Evolutionary conservation across 2,329 filamentous ascomycete genomes (phyloP).

Genomic region (Aspergillus sp.): DNA sequence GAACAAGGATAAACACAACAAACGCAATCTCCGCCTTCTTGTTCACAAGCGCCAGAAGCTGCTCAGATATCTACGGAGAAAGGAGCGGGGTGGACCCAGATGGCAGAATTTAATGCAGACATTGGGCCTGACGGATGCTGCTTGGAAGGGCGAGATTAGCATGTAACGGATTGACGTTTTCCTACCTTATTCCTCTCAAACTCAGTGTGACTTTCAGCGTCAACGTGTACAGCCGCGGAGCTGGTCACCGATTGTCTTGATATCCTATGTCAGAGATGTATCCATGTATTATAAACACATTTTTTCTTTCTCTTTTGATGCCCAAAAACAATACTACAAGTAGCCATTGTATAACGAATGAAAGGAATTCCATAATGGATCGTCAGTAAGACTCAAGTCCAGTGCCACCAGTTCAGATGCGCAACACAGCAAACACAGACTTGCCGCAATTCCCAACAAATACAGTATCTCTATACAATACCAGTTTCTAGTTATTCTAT

Average conservation of each 20-base stretch:
- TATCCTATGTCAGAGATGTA: neutral
- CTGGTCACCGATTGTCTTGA: neutral
- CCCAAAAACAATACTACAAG: neutral
- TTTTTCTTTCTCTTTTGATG: neutral
- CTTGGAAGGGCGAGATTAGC: constrained; percentile 84
- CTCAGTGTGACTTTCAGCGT: neutral
- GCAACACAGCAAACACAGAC: neutral
- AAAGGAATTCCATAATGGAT: neutral
- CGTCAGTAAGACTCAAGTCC: neutral
- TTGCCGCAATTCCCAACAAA: neutral
- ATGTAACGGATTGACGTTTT: constrained; percentile 43
- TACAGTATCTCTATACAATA: neutral
- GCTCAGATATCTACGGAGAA: constrained; percentile 75
- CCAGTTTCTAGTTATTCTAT: neutral
- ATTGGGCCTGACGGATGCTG: constrained; percentile 77
- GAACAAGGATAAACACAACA: constrained; percentile 89
- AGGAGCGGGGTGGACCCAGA: constrained; percentile 83
- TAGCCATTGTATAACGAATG: neutral
- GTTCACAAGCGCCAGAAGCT: constrained; percentile 87
- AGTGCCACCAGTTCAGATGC: no score
- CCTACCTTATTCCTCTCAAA: neutral
- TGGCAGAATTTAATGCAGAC: constrained; percentile 82
- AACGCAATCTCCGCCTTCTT: constrained; percentile 76
- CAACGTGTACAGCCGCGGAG: neutral
- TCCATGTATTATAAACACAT: neutral